A percentile compares a stretch with the other conserved stretches of the same genome.
Conservation (phyloP, 2,329 filamentous ascomycete species). For the Albifimbria verrucaria region DNA sequence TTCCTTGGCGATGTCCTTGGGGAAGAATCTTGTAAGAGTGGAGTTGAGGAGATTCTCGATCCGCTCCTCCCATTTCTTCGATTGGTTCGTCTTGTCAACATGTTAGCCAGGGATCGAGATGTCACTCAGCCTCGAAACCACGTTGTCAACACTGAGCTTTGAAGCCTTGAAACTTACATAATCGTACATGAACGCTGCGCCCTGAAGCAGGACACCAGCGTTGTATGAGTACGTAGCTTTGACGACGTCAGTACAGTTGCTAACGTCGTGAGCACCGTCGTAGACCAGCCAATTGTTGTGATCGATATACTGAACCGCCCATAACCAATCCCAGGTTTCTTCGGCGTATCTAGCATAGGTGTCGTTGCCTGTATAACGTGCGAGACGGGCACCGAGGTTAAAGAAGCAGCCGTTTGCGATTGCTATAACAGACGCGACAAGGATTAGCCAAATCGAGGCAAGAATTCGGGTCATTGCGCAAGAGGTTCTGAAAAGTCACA, state of each 20-base stretch:
- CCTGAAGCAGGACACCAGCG: slow-evolving; percentile 58
- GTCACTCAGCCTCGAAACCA: no score
- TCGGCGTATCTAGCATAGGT: slow-evolving; percentile 63
- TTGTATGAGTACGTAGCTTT: slow-evolving; percentile 66
- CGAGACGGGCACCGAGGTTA: slow-evolving; percentile 65
- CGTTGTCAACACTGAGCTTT: no score
- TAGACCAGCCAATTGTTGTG: slow-evolving; percentile 58
- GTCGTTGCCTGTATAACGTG: slow-evolving; percentile 63
- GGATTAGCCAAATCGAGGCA: slow-evolving; percentile 6
- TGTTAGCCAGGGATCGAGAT: slow-evolving; percentile 17
- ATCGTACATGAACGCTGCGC: slow-evolving; percentile 68
- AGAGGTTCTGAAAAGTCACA: no score
- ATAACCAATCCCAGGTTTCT: slow-evolving; percentile 61
- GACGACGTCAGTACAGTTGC: slow-evolving; percentile 60
- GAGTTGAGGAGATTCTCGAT: slow-evolving; percentile 53
- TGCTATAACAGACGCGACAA: slow-evolving; percentile 25
- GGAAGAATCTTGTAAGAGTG: slow-evolving; percentile 50
- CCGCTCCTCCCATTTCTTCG: slow-evolving; percentile 51
- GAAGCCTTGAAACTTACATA: slow-evolving; percentile 42
- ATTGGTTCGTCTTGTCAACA: slow-evolving; percentile 44
- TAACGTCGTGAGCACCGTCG: slow-evolving; percentile 56
- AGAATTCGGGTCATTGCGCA: no score
- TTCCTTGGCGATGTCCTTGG: slow-evolving; percentile 60
- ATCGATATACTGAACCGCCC: slow-evolving; percentile 54
- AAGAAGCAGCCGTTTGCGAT: slow-evolving; percentile 63